phyloP scores from a whole-genome alignment of 768 basidiomycete genomes.

The Agaricus subrufescens region DNA sequence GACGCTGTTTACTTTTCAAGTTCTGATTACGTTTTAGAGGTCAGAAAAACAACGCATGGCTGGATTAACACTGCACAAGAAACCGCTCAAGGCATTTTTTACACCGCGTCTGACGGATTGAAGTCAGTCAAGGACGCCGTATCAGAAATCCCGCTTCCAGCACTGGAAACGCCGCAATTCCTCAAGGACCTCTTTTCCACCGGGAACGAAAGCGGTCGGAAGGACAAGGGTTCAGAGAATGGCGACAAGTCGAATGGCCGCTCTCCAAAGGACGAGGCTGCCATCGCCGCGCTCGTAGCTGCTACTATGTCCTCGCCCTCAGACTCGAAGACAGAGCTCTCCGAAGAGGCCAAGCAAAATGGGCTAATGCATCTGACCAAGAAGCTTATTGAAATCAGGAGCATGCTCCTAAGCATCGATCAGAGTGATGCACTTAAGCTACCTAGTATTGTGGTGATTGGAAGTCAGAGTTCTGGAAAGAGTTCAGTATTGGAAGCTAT shows the following conservation, averaged over 20 bases:
- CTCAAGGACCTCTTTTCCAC: constrained; percentile 58
- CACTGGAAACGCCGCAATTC: constrained; percentile 57
- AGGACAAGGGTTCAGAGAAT: constrained; percentile 25
- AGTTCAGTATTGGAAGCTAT: constrained; percentile 96
- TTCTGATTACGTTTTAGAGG: constrained; percentile 42
- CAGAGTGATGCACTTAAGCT: constrained; percentile 92
- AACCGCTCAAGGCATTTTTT: constrained; percentile 65
- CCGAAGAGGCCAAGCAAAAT: constrained; percentile 54
- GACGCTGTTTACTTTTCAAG: background rate
- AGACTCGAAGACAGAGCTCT: constrained; percentile 43
- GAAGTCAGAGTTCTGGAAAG: constrained; percentile 98
- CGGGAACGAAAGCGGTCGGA: constrained; percentile 21
- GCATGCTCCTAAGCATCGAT: constrained; percentile 93
- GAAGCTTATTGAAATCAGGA: constrained; percentile 94
- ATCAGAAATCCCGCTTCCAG: constrained; percentile 53
- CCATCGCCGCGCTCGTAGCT: constrained; percentile 70
- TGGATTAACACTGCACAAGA: constrained; percentile 68
- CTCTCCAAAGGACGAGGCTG: constrained; percentile 54
- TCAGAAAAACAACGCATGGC: constrained; percentile 60
- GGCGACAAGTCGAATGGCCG: constrained; percentile 34
- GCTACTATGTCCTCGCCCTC: constrained; percentile 77
- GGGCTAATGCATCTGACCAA: constrained; percentile 90
- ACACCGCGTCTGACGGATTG: constrained; percentile 66
- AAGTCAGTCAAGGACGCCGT: constrained; percentile 56
- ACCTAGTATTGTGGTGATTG: constrained; percentile 97